Conservation (phyloP, 257 asterid genomes). For the Solanum tarapatanum region DNA sequence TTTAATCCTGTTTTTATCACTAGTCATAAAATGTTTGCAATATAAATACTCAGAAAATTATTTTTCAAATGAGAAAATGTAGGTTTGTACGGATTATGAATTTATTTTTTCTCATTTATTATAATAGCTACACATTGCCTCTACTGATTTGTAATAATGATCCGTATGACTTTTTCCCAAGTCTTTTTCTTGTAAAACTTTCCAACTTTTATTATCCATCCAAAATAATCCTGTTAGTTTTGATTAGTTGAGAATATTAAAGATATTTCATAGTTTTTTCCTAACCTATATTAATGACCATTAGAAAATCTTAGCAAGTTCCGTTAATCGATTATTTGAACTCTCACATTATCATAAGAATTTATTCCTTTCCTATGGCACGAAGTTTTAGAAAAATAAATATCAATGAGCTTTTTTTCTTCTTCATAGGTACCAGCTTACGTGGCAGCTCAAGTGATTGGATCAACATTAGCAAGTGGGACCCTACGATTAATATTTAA, state of each 20-base stretch:
- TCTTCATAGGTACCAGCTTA: constrained; percentile 19
- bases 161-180: not conserved
- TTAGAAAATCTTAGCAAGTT: too few species aligned
- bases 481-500: constrained; percentile 13
- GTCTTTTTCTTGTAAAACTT: not conserved
- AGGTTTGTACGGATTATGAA: not conserved
- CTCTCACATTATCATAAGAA: too few species aligned
- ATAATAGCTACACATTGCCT: not conserved
- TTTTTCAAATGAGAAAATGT: not conserved
- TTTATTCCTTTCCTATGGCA: not conserved
- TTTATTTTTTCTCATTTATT: not conserved
- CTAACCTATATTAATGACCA: not conserved
- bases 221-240: not conserved
- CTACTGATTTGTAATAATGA: not conserved
- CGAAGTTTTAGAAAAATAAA: too few species aligned
- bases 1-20: not conserved
- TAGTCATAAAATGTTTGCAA: not conserved
- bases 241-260: not conserved
- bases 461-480: constrained; percentile 30
- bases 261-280: not conserved
- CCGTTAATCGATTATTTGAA: too few species aligned
- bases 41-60: not conserved
- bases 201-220: not conserved
- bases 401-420: not conserved
- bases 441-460: constrained; percentile 14